A percentile compares a stretch with the other conserved stretches of the same genome.
These are phyloP conservation scores for Termitomyces sp. DNA, from an alignment of 768 basidiomycete genomes.

Conservation along the genomic window DNA sequence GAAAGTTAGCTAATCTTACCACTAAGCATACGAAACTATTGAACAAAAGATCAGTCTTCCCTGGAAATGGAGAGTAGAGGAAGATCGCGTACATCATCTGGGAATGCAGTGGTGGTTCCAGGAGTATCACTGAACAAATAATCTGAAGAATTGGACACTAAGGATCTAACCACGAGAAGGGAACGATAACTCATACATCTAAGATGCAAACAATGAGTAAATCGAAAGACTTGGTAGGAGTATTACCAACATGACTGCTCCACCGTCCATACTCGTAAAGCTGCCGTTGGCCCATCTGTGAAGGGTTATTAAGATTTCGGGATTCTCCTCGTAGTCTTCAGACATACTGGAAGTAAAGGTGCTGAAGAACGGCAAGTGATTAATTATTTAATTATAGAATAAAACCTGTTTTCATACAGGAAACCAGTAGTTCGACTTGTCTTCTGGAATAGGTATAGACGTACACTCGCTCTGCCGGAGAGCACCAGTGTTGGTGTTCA, in stretches of 20 bases:
- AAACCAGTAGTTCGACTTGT: conserved; percentile 50
- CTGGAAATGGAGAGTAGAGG: neutral
- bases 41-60: conserved; percentile 2
- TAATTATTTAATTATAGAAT: neutral
- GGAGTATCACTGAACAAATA: conserved; percentile 42
- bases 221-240: neutral
- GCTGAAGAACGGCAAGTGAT: conserved; percentile 21
- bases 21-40: conserved; percentile 49
- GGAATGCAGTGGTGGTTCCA: conserved; percentile 45
- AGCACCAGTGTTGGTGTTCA: conserved; percentile 31
- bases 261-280: conserved; percentile 36
- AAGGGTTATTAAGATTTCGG: neutral
- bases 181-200: conserved; percentile 22
- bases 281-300: conserved; percentile 41
- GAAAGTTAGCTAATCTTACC: conserved; percentile 22
- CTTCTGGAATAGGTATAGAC: conserved; percentile 46
- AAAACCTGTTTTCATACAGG: conserved; percentile 26
- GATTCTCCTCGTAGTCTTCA: neutral
- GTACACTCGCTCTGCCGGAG: conserved; percentile 45
- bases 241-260: conserved; percentile 36
- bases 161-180: neutral
- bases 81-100: conserved; percentile 38
- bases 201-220: neutral
- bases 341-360: conserved; percentile 45
- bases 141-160: conserved; percentile 23